Evolutionary conservation across 129 eudicot species (phyloP).

Genomic region (Logfia minima): DNA sequence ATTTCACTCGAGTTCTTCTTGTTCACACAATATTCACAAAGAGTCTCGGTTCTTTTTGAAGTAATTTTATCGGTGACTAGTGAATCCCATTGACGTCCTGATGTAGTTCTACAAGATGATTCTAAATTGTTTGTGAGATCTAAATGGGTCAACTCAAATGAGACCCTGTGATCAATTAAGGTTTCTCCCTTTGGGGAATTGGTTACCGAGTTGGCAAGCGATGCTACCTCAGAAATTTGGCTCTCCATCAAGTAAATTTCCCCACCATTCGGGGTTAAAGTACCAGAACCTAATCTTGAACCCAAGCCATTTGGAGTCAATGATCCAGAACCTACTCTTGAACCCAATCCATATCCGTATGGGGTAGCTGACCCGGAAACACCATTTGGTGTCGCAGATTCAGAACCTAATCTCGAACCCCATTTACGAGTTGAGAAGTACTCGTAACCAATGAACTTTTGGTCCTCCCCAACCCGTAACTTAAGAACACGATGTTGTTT

Average conservation of each 20-base stretch:
- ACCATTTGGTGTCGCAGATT: conserved; percentile 69
- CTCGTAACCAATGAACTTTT: conserved; percentile 52
- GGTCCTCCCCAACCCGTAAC: conserved; percentile 57
- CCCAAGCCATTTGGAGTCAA: conserved; percentile 71
- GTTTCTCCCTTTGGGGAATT: conserved; percentile 49
- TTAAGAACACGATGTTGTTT: conserved; percentile 49
- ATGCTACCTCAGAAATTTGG: conserved; percentile 72
- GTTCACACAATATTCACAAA: conserved; percentile 34
- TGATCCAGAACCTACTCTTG: conserved; percentile 73
- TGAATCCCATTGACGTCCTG: conserved; percentile 25
- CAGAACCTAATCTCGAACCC: conserved; percentile 86
- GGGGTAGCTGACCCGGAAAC: conserved; percentile 75
- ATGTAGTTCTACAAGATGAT: conserved; percentile 31
- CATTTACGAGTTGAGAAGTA: conserved; percentile 56
- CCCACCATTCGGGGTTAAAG: conserved; percentile 68
- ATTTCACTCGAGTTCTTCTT: conserved; percentile 34
- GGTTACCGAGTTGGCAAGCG: conserved; percentile 67
- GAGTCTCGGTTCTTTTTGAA: conserved; percentile 27
- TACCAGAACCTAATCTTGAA: conserved; percentile 68
- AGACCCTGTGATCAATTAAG: conserved; percentile 66
- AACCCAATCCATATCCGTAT: conserved; percentile 50
- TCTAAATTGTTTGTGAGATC: conserved; percentile 45
- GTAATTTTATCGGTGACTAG: conserved; percentile 20
- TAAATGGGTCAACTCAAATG: conserved; percentile 65
- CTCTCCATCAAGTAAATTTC: conserved; percentile 47